A percentile compares a stretch with the other conserved stretches of the same genome.
phyloP scores from a whole-genome alignment of 305 asterid genomes.

The Fraxinus dipetala region DNA sequence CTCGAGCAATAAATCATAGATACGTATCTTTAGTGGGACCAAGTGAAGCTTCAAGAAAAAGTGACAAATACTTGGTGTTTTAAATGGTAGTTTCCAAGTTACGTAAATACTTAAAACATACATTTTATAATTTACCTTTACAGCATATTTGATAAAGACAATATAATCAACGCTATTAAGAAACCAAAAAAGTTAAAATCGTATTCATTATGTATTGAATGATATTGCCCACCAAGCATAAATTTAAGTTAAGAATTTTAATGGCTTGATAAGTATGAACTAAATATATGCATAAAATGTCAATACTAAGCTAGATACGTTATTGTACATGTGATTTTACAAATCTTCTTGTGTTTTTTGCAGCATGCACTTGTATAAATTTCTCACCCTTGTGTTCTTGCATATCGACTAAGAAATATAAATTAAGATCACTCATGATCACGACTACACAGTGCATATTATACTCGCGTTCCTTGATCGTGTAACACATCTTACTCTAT shows the following conservation, averaged over 20 bases:
- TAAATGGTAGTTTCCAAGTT: neutral
- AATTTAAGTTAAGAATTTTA: too few relatives aligned
- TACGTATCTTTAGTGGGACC: neutral
- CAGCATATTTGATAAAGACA: neutral
- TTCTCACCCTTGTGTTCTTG: neutral
- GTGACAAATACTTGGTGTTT: too few relatives aligned
- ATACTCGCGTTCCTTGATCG: neutral
- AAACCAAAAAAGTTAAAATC: neutral
- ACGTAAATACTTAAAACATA: neutral
- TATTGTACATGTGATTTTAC: neutral
- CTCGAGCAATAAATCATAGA: neutral
- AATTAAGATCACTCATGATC: neutral
- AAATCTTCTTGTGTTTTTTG: neutral
- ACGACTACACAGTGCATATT: neutral
- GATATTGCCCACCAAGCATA: neutral
- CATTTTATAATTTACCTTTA: neutral
- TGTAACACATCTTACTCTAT: neutral
- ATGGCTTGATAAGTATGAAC: too few relatives aligned
- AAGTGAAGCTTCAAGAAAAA: neutral
- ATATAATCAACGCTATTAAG: neutral
- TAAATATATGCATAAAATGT: neutral
- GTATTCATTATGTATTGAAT: too few relatives aligned
- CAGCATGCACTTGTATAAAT: neutral
- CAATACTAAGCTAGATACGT: neutral
- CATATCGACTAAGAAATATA: neutral